These are phyloP conservation scores for Kwoniella mangroviensis DNA, from an alignment of 768 basidiomycete genomes.

Conservation along the genomic window DNA sequence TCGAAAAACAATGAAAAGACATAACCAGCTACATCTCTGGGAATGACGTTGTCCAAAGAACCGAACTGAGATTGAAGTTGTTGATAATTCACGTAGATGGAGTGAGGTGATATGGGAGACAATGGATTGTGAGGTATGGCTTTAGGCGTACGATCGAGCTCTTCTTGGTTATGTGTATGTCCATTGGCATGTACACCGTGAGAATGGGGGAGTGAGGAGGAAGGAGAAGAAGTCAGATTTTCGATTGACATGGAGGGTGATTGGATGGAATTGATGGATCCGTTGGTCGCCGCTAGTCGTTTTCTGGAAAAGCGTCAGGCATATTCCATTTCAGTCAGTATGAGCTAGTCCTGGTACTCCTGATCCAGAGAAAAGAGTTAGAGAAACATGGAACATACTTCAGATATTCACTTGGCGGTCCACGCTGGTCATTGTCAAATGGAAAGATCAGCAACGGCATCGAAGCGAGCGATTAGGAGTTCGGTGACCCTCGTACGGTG, in stretches of 20 bases:
- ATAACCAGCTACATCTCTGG: conserved; percentile 27
- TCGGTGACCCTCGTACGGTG: neutral
- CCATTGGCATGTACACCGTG: neutral
- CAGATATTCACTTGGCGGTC: conserved; percentile 13
- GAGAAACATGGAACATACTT: neutral
- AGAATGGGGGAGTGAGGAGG: neutral
- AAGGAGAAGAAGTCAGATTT: neutral
- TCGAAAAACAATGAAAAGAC: conserved; percentile 46
- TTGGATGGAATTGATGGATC: neutral
- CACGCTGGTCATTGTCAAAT: neutral
- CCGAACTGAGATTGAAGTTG: conserved; percentile 20
- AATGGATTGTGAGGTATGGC: conserved; percentile 5
- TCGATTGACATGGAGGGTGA: conserved; percentile 1
- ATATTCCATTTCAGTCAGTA: no score
- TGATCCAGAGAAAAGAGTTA: neutral
- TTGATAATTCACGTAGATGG: conserved; percentile 1
- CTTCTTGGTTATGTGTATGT: neutral
- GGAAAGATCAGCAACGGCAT: neutral
- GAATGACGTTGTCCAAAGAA: conserved; percentile 39
- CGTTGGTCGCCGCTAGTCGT: conserved; percentile 3
- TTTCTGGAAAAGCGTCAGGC: neutral
- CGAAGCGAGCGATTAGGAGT: neutral
- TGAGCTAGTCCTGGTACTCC: neutral
- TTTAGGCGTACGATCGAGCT: neutral
- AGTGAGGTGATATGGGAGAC: conserved; percentile 24